Conservation (phyloP, 73 alveolate genomes). For the Paramecium bursaria region DNA sequence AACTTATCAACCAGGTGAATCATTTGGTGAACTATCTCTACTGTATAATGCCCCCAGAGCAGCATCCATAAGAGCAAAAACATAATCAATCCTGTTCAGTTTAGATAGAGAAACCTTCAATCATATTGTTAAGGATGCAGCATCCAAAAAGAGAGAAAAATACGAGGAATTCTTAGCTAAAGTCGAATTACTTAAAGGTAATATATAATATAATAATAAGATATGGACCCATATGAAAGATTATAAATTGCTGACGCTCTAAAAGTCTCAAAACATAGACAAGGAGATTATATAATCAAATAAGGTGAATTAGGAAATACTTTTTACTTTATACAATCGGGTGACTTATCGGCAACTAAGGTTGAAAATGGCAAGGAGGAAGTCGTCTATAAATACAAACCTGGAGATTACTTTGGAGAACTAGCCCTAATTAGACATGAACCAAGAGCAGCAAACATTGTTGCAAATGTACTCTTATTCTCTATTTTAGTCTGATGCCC, state of each 20-base stretch:
- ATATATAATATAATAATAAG: conserved; percentile 14
- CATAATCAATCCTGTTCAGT: conserved; percentile 84
- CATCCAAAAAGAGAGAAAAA: conserved; percentile 92
- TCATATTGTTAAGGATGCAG: conserved; percentile 92
- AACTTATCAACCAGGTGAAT: conserved; percentile 89
- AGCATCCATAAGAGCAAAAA: conserved; percentile 93
- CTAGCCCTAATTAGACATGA: conserved; percentile 92
- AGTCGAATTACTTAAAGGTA: conserved; percentile 76
- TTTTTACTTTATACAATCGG: conserved; percentile 96
- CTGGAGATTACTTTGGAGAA: conserved; percentile 98
- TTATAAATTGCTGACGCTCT: conserved; percentile 97
- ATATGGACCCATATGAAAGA: conserved; percentile 98
- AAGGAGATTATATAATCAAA: conserved; percentile 87
- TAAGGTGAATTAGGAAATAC: conserved; percentile 97
- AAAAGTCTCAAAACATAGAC: conserved; percentile 83
- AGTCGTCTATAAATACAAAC: conserved; percentile 83
- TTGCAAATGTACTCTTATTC: conserved; percentile 69
- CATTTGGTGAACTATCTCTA: conserved; percentile 92
- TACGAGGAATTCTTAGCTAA: conserved; percentile 88
- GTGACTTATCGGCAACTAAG: conserved; percentile 94
- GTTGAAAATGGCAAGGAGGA: conserved; percentile 65
- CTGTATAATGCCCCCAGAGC: conserved; percentile 94
- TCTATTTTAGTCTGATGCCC: conserved; percentile 53
- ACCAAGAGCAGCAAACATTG: conserved; percentile 96
- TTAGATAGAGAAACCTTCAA: conserved; percentile 97